Evolutionary conservation across 2,329 filamentous ascomycete species (phyloP), one percentile per base, ranked within the genome.

Genomic region (Fusarium mundagurra): DNA sequence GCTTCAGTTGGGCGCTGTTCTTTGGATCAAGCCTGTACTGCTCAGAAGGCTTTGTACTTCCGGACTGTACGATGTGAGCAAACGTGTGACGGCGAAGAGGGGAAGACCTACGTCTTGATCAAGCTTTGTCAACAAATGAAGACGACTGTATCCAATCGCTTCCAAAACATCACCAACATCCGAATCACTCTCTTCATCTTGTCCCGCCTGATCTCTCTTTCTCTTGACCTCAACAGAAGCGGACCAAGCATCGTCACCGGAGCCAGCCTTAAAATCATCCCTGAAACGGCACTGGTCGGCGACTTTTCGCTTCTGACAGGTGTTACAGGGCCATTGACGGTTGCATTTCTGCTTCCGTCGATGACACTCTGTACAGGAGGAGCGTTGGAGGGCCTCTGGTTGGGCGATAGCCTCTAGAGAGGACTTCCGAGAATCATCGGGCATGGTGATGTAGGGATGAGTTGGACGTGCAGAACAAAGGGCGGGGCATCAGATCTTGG

Each of bases 311-410:
- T 67, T 70, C 53, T 70, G 67, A 6, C 67, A 70, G 17, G 10
- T 66, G 47, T 61, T 71, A 41, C 67, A 70, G 5, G 67, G 67
- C 67, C 67, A 70, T 44, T 66, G 67, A 6, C 67, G 67, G 39
- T 70, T 70, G 18, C 67, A 70, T 13, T 71, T 70, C 43, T 70
- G 67, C 61, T 70, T 70, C 6, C 67, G 60, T 4, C 67, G 67
- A 61, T 70, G 67, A 16, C 67, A 70, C 47, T 70, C 67, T 8
- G 67, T 70, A 4, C 67, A 70, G 4, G 67, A 51, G 22, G 67
- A 70, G 31, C 45, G 60, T 10, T 50, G 24, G 14, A 54, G 66
- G 6, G 53, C 16, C 5, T 66, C 67, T 38, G 53, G n/a, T 36
- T 71, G 67, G 41, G 47, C 3, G 18, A n/a, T 10, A 20, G 24